Conservation (phyloP, 768 basidiomycete species). For the Neoboletus magnificus region DNA sequence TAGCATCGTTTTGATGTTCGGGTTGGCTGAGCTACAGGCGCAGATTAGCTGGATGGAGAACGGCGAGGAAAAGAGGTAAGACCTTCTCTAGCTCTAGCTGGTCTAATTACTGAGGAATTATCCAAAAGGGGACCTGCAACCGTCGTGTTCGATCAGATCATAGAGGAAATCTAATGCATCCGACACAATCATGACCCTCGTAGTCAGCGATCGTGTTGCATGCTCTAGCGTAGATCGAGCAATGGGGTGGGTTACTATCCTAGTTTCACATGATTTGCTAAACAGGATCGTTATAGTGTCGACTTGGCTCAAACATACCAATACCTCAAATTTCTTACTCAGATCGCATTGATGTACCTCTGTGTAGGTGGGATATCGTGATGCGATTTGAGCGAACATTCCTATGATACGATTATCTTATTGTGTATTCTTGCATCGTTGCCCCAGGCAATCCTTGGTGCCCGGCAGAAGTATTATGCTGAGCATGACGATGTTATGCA, state of each 20-base stretch:
- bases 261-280: no score
- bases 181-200: background rate
- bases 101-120: background rate
- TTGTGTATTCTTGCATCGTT: background rate
- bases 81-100: background rate
- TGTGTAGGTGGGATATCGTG: background rate
- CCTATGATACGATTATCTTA: background rate
- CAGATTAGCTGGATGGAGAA: conserved; percentile 44
- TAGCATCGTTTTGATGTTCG: conserved; percentile 41
- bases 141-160: conserved; percentile 31
- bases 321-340: no score
- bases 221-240: no score
- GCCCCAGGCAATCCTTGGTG: background rate
- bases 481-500: no score
- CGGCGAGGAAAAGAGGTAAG: conserved; percentile 23
- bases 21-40: conserved; percentile 43
- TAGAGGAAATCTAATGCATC: conserved; percentile 21
- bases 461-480: no score
- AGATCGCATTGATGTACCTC: background rate
- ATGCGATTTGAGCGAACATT: background rate
- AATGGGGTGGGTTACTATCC: no score
- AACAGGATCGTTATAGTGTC: no score
- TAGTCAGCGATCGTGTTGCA: no score
- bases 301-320: no score
- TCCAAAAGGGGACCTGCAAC: conserved; percentile 27